Conservation (phyloP, 2,329 filamentous ascomycete species). For the Pyrenochaeta sp. region DNA sequence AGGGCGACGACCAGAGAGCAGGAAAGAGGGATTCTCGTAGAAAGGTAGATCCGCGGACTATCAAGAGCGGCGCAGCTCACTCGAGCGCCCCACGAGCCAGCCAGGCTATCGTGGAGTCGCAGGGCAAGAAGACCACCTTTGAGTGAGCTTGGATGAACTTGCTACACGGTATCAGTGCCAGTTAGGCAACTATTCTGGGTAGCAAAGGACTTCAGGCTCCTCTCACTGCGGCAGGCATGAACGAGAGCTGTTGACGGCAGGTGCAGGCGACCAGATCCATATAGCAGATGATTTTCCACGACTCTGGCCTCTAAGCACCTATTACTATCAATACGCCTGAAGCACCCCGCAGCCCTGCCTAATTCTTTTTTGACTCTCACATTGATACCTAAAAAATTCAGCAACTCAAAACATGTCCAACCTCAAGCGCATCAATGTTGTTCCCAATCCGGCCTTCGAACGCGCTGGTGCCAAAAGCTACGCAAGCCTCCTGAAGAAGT, state of each 20-base stretch:
- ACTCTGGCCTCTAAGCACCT: background rate
- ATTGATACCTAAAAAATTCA: background rate
- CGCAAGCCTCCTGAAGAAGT: slow-evolving; percentile 68
- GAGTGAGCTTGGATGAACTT: slow-evolving; percentile 54
- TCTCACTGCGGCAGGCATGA: background rate
- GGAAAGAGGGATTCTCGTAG: slow-evolving; percentile 32
- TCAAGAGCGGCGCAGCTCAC: slow-evolving; percentile 55
- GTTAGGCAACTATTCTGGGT: background rate
- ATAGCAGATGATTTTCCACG: slow-evolving; percentile 5
- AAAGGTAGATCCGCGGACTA: slow-evolving; percentile 56
- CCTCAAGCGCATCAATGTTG: slow-evolving; percentile 32
- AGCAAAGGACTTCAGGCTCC: background rate
- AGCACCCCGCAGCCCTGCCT: background rate
- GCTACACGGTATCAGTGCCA: background rate
- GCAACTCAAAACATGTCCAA: slow-evolving; percentile 13
- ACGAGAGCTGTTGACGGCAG: too few species aligned
- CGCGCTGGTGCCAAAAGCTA: slow-evolving; percentile 68
- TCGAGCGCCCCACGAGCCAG: slow-evolving; percentile 69
- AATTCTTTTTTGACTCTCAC: background rate
- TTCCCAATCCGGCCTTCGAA: slow-evolving; percentile 34
- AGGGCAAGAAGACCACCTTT: slow-evolving; percentile 85
- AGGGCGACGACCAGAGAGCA: slow-evolving; percentile 38
- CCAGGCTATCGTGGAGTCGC: slow-evolving; percentile 78
- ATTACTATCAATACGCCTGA: slow-evolving; percentile 3
- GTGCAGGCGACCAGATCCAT: too few species aligned